Conservation (phyloP, 441 rosid genomes). For the Arabidopsis hybrid region DNA sequence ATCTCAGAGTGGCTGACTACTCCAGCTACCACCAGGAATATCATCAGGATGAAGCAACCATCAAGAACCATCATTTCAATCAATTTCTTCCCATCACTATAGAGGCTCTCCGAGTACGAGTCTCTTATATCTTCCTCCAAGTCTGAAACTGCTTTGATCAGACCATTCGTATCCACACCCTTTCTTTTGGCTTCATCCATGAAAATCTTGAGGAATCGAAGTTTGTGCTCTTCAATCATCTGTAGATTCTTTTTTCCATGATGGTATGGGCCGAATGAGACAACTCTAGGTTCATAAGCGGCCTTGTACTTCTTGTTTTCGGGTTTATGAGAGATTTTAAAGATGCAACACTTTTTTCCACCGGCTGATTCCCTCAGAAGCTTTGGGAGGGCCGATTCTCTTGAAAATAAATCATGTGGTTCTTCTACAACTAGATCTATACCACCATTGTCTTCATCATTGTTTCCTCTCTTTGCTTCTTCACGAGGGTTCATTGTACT, state of each 20-base stretch:
- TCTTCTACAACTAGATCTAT: neutral
- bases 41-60: neutral
- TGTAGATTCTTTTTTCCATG: neutral
- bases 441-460: neutral
- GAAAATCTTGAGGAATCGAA: neutral
- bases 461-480: neutral
- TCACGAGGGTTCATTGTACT: neutral
- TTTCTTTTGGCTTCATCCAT: neutral
- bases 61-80: neutral
- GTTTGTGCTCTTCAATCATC: neutral
- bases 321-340: neutral
- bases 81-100: neutral
- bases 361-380: neutral
- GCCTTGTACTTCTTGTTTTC: neutral
- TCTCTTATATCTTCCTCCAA: neutral
- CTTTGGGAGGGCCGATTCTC: neutral
- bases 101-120: neutral
- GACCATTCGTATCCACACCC: neutral
- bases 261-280: neutral
- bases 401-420: neutral
- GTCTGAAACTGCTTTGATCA: neutral
- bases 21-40: neutral
- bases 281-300: neutral
- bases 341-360: neutral
- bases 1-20: neutral